Evolutionary conservation across 148 eudicot species (phyloP).

Genomic region (Camellia sinensis): DNA sequence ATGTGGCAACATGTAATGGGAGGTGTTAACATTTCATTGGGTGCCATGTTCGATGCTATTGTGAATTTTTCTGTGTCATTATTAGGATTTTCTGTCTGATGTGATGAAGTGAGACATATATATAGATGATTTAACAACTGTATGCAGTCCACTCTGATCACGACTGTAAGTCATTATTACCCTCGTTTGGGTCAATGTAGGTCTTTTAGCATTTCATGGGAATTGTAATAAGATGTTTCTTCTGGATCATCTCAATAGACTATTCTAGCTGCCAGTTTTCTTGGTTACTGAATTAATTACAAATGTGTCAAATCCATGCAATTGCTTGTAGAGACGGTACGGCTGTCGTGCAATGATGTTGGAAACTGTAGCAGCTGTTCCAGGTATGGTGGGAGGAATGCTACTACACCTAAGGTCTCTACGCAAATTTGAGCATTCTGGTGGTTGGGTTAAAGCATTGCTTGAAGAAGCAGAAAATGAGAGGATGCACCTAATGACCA

Average conservation of each 20-base stretch:
- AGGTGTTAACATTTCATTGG: too few relatives aligned
- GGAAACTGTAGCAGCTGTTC: constrained; percentile 91
- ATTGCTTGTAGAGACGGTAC: constrained; percentile 58
- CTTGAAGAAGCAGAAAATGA: constrained; percentile 97
- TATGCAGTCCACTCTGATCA: background rate
- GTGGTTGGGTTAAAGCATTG: constrained; percentile 90
- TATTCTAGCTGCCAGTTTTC: too few relatives aligned
- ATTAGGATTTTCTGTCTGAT: background rate
- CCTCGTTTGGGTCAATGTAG: too few relatives aligned
- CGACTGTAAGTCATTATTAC: background rate
- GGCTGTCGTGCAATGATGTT: constrained; percentile 99
- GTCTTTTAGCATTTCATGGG: background rate
- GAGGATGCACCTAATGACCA: constrained; percentile 95
- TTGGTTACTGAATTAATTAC: background rate
- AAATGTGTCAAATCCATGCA: background rate
- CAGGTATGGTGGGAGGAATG: constrained; percentile 94
- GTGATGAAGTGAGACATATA: background rate
- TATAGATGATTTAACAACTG: background rate
- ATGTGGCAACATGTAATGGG: too few relatives aligned
- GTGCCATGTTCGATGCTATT: background rate
- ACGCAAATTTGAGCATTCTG: constrained; percentile 80
- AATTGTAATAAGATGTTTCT: background rate
- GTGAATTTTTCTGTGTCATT: background rate
- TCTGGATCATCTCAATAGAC: background rate
- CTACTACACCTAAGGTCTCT: constrained; percentile 77